Evolutionary conservation across 495 filamentous ascomycete genomes (phyloP), one percentile per base, ranked within the genome.

Genomic region (Endocarpon pusillum): DNA sequence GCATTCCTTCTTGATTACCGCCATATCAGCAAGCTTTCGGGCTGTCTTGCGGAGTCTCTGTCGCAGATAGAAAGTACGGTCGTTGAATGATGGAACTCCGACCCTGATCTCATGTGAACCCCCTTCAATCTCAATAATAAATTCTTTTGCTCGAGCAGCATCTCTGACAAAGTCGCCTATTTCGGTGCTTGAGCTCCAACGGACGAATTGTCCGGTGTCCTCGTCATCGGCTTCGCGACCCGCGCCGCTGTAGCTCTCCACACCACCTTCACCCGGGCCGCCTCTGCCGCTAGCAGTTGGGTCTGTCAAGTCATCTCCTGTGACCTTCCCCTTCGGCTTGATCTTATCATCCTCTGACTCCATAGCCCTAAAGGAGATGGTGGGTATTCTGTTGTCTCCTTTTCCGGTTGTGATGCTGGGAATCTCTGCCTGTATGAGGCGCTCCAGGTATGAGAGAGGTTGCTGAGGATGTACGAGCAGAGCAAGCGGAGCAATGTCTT

Each of bases 91-190:
- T 0, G 87, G 87, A 14, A 94, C 84, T 3, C 67, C 71, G 21
- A 96, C 71, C 8, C 68, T 62, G 53, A 94, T 75, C 46, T 84
- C 72, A 9, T 63, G 41, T 4, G 67, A 54, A 19, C 73, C 66
- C 0, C 80, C 80, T 45, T 89, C 75, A 41, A 96, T 79, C 36
- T 78, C 74, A 16, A 94, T 67, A 16, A 78, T 73, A 49, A 96
- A 96, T 44, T 92, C 81, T 30, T 77, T 63, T 0, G 75, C 78
- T 0, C 82, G 65, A 3, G 85, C 78, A 0, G 87, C 86, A 45
- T 94, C 87, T 3, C 83, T 80, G 40, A 96, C 83, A 53, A 96
- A 96, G 55, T 94, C 86, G 7, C 86, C 87, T 19, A 96, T 75
- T 44, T 94, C 87, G 7, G 86, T 94, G 11, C 73, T 75, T 24